Percentiles rank a stretch among this genome's conserved stretches.
phyloP scores from a whole-genome alignment of 768 basidiomycete genomes.

The Boletus bicolor region DNA sequence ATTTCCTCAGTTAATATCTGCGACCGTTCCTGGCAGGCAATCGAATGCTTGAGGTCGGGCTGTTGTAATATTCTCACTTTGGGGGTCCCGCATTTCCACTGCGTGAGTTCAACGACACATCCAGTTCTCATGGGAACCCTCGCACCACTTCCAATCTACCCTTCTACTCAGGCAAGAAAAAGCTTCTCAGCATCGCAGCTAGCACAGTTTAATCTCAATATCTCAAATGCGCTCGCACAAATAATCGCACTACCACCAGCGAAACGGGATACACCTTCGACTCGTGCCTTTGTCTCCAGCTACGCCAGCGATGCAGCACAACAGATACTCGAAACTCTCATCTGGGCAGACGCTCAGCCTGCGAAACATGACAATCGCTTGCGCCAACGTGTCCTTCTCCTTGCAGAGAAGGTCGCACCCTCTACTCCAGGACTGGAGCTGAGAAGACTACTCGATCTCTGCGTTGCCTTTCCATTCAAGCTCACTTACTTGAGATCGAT shows the following conservation, averaged over 20 bases:
- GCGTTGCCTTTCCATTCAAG: constrained; percentile 52
- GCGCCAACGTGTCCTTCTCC: constrained; percentile 45
- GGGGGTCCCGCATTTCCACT: not conserved
- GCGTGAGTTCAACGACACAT: not conserved
- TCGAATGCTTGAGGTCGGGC: not conserved
- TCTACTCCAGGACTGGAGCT: constrained; percentile 43
- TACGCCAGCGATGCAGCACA: constrained; percentile 58
- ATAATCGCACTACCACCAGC: constrained; percentile 46
- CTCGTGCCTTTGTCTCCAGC: constrained; percentile 49
- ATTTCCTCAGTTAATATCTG: not conserved
- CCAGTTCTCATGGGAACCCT: constrained; percentile 27
- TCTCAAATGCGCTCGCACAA: constrained; percentile 46
- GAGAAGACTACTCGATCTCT: constrained; percentile 58
- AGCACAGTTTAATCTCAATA: constrained; percentile 43
- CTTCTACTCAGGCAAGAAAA: constrained; percentile 47
- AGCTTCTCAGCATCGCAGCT: constrained; percentile 51
- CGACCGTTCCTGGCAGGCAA: not conserved
- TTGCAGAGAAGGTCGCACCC: constrained; percentile 53
- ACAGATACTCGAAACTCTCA: constrained; percentile 49
- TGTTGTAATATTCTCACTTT: not conserved
- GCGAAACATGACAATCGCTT: constrained; percentile 43
- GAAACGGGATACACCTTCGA: constrained; percentile 45
- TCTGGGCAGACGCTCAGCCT: constrained; percentile 46
- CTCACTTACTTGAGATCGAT: constrained; percentile 44
- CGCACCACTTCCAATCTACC: constrained; percentile 50